Evolutionary conservation across 2,329 filamentous ascomycete species (phyloP), one percentile per base, ranked within the genome.

Genomic region (Fusarium goolgardi): DNA sequence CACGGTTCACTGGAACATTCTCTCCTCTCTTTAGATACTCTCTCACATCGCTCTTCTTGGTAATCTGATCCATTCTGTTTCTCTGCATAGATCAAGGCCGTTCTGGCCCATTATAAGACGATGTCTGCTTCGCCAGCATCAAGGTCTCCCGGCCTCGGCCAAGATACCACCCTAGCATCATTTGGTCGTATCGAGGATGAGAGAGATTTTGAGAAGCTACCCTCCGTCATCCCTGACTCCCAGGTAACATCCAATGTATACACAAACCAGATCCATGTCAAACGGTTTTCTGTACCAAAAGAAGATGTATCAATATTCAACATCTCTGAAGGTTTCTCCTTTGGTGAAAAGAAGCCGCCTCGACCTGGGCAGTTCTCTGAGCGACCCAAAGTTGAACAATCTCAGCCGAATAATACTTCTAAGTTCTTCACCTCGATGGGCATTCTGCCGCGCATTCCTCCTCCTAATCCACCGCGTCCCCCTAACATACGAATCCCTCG

Each of bases 311-410:
- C 71, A 2, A 65, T 71, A 39, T 45, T 56, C 18, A 58, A 39
- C 11, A 69, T 75, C n/a, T 57, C 69, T 16, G 58, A 70, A 34
- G 72, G 68, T 4, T 75, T 75, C 57, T 65, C 43, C 13, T 75
- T 65, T 58, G 43, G 63, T 25, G 54, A 57, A 16, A 70, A 65
- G 37, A 46, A 67, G 32, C 66, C 70, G 31, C 62, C 51, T 47
- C 71, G 65, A 6, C 70, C 68, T 31, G 64, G 70, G 4, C 72
- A 74, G 37, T 75, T 70, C 40, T 71, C 63, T 37, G 56, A 58
- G 25, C 55, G 47, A 18, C 72, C 70, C 20, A 55, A 65, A 27
- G 54, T 41, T n/a, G 58, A 64, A 8, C 43, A 39, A 18, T n/a
- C 51, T 34, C 65, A 59, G 34, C 5, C 27, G 13, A 21, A 6